Evolutionary conservation across 306 rosid species (phyloP).

Genomic region (Mimosa pudica): DNA sequence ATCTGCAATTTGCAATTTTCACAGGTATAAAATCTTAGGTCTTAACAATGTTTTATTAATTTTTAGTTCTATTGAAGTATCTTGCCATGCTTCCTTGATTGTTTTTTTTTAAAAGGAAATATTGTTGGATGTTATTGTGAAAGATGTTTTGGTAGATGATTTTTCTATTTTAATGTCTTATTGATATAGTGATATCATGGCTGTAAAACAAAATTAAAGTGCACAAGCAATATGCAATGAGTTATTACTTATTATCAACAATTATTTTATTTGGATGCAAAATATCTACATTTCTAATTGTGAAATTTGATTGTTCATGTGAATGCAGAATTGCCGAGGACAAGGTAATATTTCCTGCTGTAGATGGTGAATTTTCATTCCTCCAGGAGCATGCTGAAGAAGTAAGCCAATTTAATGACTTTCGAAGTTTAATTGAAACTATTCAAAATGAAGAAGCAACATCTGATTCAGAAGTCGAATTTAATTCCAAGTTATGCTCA

Average conservation of each 20-base stretch:
- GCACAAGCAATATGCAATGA: neutral
- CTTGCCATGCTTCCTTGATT: slow-evolving; percentile 29
- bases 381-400: slow-evolving; percentile 88
- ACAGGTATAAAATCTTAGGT: slow-evolving; percentile 60
- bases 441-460: slow-evolving; percentile 84
- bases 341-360: slow-evolving; percentile 95
- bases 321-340: slow-evolving; percentile 98
- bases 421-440: slow-evolving; percentile 78
- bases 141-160: neutral
- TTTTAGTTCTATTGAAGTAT: slow-evolving; percentile 21
- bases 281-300: slow-evolving; percentile 26
- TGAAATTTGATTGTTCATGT: slow-evolving; percentile 32
- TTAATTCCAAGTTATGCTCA: slow-evolving; percentile 81
- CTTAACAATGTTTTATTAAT: slow-evolving; percentile 29
- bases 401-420: slow-evolving; percentile 92
- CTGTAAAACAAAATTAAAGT: slow-evolving; percentile 25
- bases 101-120: slow-evolving; percentile 3
- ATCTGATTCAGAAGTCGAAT: slow-evolving; percentile 80
- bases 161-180: neutral
- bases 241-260: neutral
- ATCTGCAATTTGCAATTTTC: slow-evolving; percentile 95
- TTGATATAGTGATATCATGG: neutral
- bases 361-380: slow-evolving; percentile 90
- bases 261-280: slow-evolving; percentile 15
- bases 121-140: neutral